These are phyloP conservation scores for Pseudogymnoascus sp. DNA, from an alignment of 2,329 filamentous ascomycete species.

Conservation along the genomic window DNA sequence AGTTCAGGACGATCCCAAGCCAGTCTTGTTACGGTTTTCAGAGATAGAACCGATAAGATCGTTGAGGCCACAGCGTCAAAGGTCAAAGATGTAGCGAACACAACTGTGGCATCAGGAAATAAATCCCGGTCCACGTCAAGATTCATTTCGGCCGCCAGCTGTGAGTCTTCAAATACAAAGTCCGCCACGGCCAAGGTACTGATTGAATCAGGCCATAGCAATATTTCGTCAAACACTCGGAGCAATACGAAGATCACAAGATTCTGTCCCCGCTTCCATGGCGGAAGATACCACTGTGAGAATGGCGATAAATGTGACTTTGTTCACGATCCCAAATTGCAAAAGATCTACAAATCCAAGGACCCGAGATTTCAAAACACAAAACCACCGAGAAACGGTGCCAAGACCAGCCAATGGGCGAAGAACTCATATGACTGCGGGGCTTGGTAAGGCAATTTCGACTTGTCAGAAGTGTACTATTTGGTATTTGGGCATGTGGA, in stretches of 20 bases:
- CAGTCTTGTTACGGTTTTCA: not conserved
- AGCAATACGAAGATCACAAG: not conserved
- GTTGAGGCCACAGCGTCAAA: not conserved
- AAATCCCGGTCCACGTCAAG: not conserved
- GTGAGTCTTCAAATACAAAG: not conserved
- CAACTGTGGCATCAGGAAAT: not conserved
- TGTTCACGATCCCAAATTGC: not conserved
- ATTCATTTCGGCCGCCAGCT: not conserved
- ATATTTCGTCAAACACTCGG: not conserved
- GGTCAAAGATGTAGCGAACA: not conserved
- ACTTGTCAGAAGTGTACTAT: not conserved
- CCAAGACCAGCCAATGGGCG: conserved; percentile 5
- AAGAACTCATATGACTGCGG: conserved; percentile 9
- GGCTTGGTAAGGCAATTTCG: conserved; percentile 5
- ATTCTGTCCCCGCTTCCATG: not conserved
- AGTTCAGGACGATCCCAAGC: not conserved
- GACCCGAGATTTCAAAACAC: not conserved
- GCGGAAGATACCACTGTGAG: conserved; percentile 1
- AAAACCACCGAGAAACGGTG: not conserved
- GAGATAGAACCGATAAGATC: not conserved
- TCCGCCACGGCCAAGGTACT: not conserved
- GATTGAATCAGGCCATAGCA: not conserved
- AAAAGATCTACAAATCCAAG: not conserved
- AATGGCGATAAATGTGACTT: not conserved
- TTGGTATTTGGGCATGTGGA: not conserved